Base-by-base conservation (phyloP, 202 grass and related monocot species). In the Elaeis oleifera region DNA sequence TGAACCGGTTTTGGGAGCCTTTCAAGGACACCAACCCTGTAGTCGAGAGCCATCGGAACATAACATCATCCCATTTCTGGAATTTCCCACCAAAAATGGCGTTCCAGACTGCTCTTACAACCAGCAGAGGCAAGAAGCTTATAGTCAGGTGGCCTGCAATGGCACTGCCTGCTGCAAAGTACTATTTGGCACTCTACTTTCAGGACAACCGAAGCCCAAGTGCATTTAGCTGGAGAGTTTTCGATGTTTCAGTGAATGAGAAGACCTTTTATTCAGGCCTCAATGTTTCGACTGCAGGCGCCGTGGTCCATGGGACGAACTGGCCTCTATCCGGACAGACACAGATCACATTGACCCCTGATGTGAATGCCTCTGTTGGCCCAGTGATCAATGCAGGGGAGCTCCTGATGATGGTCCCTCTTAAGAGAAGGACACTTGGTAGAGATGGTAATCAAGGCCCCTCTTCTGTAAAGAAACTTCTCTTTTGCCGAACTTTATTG, bases 311-410 rank as follows among this genome's bases (percentile, higher is more conserved):
- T 51, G 85, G 74, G 9, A 59, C 53, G 6, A 51, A 54, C 4
- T 89, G 85, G 88, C 80, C 79, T 18, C 80, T 97, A 25, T 86
- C 84, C 2, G 88, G 88, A 16, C 57, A 50, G 82, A 89, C 77
- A 13, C 76, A 23, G 50, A 92, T 97, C 72, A 79, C 49, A 53
- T 69, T 97, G 54, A 82, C 78, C 21, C 92, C 88, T 14, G 79
- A 48, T 28, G 52, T 51, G 17, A 70, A 16, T 24, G 89, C 88
- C 7, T 67, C 82, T 5, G 81, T 91, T 23, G 92, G 92, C 16
- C 88, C 92, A 8, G 76, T 97, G 68, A 91, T 97, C 74, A 97
- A 97, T 55, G 94, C 85, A 20, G 94, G 81, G 0, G 94, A 97
- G 62, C 19, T 97, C 50, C 64, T 81, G 60, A 83, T 91, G 84